Base-by-base conservation (phyloP, 169 alveolate genomes). In the Plasmodium chabaudi region DNA sequence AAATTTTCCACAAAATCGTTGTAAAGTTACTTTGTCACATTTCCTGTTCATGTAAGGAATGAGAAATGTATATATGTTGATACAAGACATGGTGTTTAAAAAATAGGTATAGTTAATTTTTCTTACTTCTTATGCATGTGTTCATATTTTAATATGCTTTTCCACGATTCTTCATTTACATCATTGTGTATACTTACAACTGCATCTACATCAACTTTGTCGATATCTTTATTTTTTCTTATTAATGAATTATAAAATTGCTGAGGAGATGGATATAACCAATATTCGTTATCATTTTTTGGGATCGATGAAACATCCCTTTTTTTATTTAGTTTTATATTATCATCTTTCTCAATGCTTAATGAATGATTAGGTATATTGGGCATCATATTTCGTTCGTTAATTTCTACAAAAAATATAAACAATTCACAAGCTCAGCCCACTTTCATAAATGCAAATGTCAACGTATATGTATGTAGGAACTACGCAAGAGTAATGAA, bases 221-320 rank as follows among this genome's bases (percentile, higher is more conserved):
- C 94, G 5, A 89, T 75, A 3, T 74, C 93, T 56, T 94, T 93
- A 56, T 87, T 72, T 70, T 94, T 94, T 56, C 94, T 87, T 70
- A 71, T 72, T 73, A 95, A 34, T n/a, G 97, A 95, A 79, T 95
- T 92, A 73, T 93, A 95, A 71, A 95, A 95, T 79, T 95, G 97
- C 89, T 88, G 95, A n/a, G 97, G 91, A 1, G 97, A 95, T 12
- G 97, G 97, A 67, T 95, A 95, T 17, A 94, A 64, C 97, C 97
- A 95, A 51, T 93, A 67, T 47, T 79, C 89, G 13, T 67, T 42
- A 9, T 17, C 51, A 56, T 79, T 79, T 67, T 79, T 79, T 1
- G 89, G 89, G 15, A 79, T 79, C 1, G 89, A 79, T 15, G 89
- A 79, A 2, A 64, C 34, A 21, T 79, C 70, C 27, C 89, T 79